These are phyloP conservation scores for Wickerhamomyces ciferrii DNA, from an alignment of 805 yeast species.

Conservation along the genomic window DNA sequence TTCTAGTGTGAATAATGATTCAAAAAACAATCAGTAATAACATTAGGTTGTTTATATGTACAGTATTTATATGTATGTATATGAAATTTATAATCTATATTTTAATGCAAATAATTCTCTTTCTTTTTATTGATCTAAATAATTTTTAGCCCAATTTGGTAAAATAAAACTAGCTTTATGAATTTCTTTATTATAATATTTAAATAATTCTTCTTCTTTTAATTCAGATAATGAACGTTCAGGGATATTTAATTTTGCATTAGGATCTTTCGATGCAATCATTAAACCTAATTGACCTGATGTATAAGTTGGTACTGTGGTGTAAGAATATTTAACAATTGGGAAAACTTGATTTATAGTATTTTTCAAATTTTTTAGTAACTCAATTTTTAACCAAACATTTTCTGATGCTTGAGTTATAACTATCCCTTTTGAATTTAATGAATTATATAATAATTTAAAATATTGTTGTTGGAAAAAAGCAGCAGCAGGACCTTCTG, in stretches of 20 bases:
- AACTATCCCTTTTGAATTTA: constrained; percentile 60
- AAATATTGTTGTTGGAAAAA: constrained; percentile 79
- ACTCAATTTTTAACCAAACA: constrained; percentile 64
- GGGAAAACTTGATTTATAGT: constrained; percentile 53
- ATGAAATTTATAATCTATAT: neutral
- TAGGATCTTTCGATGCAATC: constrained; percentile 57
- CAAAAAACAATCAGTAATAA: no score
- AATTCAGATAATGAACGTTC: constrained; percentile 37
- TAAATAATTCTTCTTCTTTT: constrained; percentile 44
- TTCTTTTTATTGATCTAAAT: constrained; percentile 9
- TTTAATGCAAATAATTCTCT: no score
- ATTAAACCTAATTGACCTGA: constrained; percentile 83
- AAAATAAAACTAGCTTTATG: constrained; percentile 72
- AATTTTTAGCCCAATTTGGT: constrained; percentile 70
- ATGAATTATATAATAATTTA: constrained; percentile 56
- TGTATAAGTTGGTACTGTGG: constrained; percentile 84
- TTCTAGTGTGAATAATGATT: no score
- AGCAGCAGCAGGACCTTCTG: constrained; percentile 93
- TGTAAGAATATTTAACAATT: constrained; percentile 62
- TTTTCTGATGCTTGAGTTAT: constrained; percentile 78
- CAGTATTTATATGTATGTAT: no score
- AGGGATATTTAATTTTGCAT: constrained; percentile 45
- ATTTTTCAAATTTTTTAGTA: constrained; percentile 40
- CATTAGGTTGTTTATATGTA: no score
- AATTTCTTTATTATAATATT: constrained; percentile 60